Percentiles rank a stretch among this genome's conserved stretches.
Evolutionary conservation across 2,329 filamentous ascomycete genomes (phyloP).

Genomic region (Ustulina deusta): DNA sequence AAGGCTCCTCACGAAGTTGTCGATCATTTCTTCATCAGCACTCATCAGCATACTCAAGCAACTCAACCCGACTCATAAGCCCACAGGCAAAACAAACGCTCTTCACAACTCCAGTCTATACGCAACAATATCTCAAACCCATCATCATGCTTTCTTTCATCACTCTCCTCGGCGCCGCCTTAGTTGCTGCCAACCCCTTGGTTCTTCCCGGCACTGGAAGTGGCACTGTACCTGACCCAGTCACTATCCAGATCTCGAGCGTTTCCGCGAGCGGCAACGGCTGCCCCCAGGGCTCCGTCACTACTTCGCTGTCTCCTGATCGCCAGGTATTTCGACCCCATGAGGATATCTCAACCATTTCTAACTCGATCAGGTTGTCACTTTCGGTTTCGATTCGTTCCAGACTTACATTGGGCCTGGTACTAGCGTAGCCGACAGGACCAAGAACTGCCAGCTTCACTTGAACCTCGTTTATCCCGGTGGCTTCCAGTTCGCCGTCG

Average conservation of each 20-base stretch:
- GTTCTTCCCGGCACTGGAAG: slow-evolving; percentile 51
- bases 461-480: slow-evolving; percentile 60
- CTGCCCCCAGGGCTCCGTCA: slow-evolving; percentile 58
- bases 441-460: slow-evolving; percentile 63
- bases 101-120: slow-evolving; percentile 7
- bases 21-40: slow-evolving; percentile 45
- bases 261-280: slow-evolving; percentile 59
- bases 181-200: slow-evolving; percentile 55
- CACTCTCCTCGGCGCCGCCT: slow-evolving; percentile 51
- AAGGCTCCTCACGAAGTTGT: slow-evolving; percentile 39
- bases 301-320: slow-evolving; percentile 58
- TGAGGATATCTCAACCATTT: background rate
- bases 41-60: slow-evolving; percentile 35
- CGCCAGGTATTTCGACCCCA: slow-evolving; percentile 50
- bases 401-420: slow-evolving; percentile 62
- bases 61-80: slow-evolving; percentile 16
- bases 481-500: slow-evolving; percentile 60
- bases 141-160: slow-evolving; percentile 56
- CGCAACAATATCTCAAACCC: slow-evolving; percentile 26
- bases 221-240: slow-evolving; percentile 52
- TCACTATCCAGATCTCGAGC: slow-evolving; percentile 56
- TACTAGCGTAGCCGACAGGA: slow-evolving; percentile 52
- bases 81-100: slow-evolving; percentile 27
- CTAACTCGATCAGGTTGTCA: slow-evolving; percentile 55
- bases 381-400: slow-evolving; percentile 61